These are phyloP conservation scores for Aspergillus viridinutans DNA, from an alignment of 2,329 filamentous ascomycete genomes.

Conservation along the genomic window DNA sequence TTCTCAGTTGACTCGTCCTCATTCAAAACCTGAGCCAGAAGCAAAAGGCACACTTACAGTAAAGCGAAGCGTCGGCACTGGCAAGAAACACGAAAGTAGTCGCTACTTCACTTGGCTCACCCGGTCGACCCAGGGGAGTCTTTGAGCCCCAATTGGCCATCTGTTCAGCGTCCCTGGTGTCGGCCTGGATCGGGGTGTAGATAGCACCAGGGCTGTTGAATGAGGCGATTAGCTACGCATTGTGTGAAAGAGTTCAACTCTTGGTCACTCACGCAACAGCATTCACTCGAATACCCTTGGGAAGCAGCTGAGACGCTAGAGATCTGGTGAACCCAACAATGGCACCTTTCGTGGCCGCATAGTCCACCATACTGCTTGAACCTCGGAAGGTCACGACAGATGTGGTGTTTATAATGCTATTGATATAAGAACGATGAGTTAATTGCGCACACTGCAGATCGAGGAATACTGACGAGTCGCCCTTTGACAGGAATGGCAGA, in stretches of 20 bases:
- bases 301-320: conserved; percentile 50
- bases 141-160: conserved; percentile 31
- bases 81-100: conserved; percentile 35
- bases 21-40: not conserved
- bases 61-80: conserved; percentile 28
- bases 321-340: conserved; percentile 54
- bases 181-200: conserved; percentile 30
- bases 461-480: conserved; percentile 38
- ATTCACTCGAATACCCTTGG: conserved; percentile 56
- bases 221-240: not conserved
- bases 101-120: conserved; percentile 35
- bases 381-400: conserved; percentile 55
- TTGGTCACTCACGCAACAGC: conserved; percentile 30
- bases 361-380: conserved; percentile 50
- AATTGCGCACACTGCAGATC: not conserved
- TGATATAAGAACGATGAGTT: not conserved
- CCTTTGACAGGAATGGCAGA: conserved; percentile 52
- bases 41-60: conserved; percentile 23
- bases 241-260: not conserved
- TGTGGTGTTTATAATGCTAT: conserved; percentile 54
- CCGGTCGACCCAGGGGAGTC: conserved; percentile 28
- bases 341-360: conserved; percentile 55
- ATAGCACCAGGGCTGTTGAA: conserved; percentile 23
- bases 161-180: conserved; percentile 28
- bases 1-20: not conserved